Evolutionary conservation across 768 basidiomycete genomes (phyloP).

Genomic region (Asterophora lycoperdoides): DNA sequence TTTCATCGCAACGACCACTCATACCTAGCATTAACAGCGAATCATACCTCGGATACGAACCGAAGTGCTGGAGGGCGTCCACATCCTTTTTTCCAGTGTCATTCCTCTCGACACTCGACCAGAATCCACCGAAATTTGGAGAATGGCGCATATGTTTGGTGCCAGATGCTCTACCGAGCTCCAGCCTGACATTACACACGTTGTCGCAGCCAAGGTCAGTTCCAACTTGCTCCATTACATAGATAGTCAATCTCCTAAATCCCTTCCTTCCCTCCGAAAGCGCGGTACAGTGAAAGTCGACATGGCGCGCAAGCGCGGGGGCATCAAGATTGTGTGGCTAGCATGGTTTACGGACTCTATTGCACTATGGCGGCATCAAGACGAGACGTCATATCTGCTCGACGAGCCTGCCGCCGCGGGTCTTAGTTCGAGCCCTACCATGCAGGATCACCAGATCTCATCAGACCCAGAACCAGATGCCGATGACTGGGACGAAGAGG

Average conservation of each 20-base stretch:
- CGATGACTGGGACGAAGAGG: slow-evolving; percentile 61
- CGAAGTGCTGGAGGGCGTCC: slow-evolving; percentile 71
- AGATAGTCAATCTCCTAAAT: not conserved
- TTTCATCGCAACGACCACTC: slow-evolving; percentile 2
- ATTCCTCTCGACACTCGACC: slow-evolving; percentile 86
- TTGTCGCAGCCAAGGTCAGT: slow-evolving; percentile 83
- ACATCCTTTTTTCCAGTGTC: slow-evolving; percentile 90
- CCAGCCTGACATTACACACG: slow-evolving; percentile 69
- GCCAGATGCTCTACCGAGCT: slow-evolving; percentile 76
- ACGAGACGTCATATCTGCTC: slow-evolving; percentile 73
- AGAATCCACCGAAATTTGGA: slow-evolving; percentile 81
- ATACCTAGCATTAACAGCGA: slow-evolving; percentile 37
- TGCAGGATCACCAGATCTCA: slow-evolving; percentile 46
- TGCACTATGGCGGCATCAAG: slow-evolving; percentile 80
- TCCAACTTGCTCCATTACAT: not conserved
- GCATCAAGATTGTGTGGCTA: slow-evolving; percentile 81
- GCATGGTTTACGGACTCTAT: slow-evolving; percentile 89
- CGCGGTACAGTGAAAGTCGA: slow-evolving; percentile 91
- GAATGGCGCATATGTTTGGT: slow-evolving; percentile 82
- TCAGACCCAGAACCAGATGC: slow-evolving; percentile 64
- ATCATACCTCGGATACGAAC: slow-evolving; percentile 83
- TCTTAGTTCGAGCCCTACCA: slow-evolving; percentile 31
- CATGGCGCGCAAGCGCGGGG: slow-evolving; percentile 68
- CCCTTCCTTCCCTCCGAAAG: slow-evolving; percentile 34
- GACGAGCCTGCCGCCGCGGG: slow-evolving; percentile 48